Evolutionary conservation across 1,139 yeast genomes (phyloP), one percentile per base, ranked within the genome.

Genomic region (Protomyces lactucae-debilis): DNA sequence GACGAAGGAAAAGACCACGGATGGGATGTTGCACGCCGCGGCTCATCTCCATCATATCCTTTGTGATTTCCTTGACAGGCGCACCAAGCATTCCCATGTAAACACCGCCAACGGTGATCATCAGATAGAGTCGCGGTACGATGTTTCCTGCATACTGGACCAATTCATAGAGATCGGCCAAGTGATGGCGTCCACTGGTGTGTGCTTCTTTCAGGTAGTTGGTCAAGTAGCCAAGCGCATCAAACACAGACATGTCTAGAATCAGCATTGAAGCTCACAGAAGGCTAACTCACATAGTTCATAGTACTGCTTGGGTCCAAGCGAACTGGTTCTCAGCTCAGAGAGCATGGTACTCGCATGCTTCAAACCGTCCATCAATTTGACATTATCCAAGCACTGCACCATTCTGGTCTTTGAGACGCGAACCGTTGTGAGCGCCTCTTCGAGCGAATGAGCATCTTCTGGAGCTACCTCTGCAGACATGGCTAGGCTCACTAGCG

Each of bases 41-140:
- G 69, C 96, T 87, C 99, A 93, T 93, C 75, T 95, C 99, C 74
- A 93, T 86, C 96, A 95, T 87, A 73, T 93, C 99, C 73, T 88
- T 89, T 85, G 93, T 83, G 65, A 95, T 87, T 70, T 92, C 98
- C 73, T 84, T 84, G 35, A 84, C 82, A 0, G 97, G 97, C 0
- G 96, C 86, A 65, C 85, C 91, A 3, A 85, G 83, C 6, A 87
- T 80, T 4, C 87, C 78, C 72, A 70, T 68, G 63, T 70, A 70
- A 25, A 70, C 72, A 21, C 68, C 86, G 10, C 99, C 99, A 10
- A 93, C 93, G 2, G 95, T 93, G 57, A 93, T 87, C 98, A 93
- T 91, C 77, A 95, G 80, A 74, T 95, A 93, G 65, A 93, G 79
- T 66, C 99, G 80, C 2, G 99, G 99, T 16, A 93, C 82, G 52